These are phyloP conservation scores for Ligustrum vulgare DNA, from an alignment of 257 asterid genomes.

Conservation along the genomic window DNA sequence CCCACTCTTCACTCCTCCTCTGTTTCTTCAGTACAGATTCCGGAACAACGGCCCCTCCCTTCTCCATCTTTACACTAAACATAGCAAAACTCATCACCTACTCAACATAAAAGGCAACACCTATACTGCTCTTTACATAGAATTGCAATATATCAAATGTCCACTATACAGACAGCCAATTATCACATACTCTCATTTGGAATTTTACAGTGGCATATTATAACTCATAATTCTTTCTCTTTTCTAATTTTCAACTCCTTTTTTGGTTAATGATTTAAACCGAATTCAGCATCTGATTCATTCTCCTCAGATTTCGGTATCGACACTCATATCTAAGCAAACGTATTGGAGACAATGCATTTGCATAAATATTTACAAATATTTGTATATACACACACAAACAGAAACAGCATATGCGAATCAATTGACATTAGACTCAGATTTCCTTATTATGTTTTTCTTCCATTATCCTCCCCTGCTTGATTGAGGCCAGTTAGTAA, in stretches of 20 bases:
- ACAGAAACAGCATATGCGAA: background rate
- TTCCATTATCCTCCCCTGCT: too few relatives aligned
- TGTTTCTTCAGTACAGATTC: slow-evolving; percentile 58
- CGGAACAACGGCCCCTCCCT: slow-evolving; percentile 36
- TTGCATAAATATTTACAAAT: background rate
- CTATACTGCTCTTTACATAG: background rate
- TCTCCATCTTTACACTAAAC: slow-evolving; percentile 35
- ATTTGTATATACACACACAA: background rate
- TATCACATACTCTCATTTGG: background rate
- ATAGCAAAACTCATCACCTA: slow-evolving; percentile 3
- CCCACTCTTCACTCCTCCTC: slow-evolving; percentile 56
- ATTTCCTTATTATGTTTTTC: background rate
- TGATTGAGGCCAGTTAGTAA: background rate
- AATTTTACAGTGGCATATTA: background rate
- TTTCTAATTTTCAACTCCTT: background rate
- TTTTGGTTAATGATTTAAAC: background rate
- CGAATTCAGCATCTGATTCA: background rate
- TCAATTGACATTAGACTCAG: background rate
- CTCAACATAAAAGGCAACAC: background rate
- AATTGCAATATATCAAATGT: background rate
- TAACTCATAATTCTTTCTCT: too few relatives aligned
- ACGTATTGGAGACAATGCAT: background rate
- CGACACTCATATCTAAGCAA: background rate
- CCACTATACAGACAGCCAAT: background rate
- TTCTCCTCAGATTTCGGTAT: background rate